Evolutionary conservation across 192 early-diverging fungal species (phyloP).

Genomic region (Umbelopsis ramanniana): DNA sequence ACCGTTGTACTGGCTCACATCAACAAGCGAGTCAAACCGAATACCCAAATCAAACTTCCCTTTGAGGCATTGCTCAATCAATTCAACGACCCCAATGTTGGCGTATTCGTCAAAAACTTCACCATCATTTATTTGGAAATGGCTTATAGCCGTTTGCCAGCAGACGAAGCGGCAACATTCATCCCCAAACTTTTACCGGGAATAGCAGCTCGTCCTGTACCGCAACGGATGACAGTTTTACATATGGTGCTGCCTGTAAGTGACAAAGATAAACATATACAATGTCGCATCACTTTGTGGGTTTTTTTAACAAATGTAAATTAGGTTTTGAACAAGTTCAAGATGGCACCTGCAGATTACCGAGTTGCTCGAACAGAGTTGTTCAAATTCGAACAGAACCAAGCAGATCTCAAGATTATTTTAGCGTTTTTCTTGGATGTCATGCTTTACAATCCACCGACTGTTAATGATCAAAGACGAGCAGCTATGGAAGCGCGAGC

Average conservation of each 20-base stretch:
- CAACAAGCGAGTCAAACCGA: conserved; percentile 79
- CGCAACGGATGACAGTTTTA: conserved; percentile 65
- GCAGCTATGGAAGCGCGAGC: conserved; percentile 3
- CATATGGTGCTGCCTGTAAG: conserved; percentile 72
- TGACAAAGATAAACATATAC: neutral
- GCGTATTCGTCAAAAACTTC: conserved; percentile 73
- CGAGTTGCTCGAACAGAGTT: conserved; percentile 48
- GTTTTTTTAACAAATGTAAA: neutral
- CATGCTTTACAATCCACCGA: conserved; percentile 62
- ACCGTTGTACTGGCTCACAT: conserved; percentile 82
- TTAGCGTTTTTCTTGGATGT: conserved; percentile 65
- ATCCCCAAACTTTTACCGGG: conserved; percentile 67
- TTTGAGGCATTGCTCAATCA: conserved; percentile 63
- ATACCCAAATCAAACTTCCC: conserved; percentile 64
- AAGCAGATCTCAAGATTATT: conserved; percentile 56
- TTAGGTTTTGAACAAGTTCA: conserved; percentile 48
- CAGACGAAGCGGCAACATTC: conserved; percentile 47
- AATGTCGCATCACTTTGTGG: neutral
- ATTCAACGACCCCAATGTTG: conserved; percentile 46
- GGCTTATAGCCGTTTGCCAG: conserved; percentile 58
- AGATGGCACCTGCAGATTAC: conserved; percentile 44
- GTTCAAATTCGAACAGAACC: conserved; percentile 59
- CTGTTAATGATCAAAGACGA: neutral
- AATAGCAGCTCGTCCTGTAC: conserved; percentile 55
- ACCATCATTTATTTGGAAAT: conserved; percentile 87